These are phyloP conservation scores for Aspergillus fumigatus DNA, from an alignment of 2,329 filamentous ascomycete genomes.

Conservation along the genomic window DNA sequence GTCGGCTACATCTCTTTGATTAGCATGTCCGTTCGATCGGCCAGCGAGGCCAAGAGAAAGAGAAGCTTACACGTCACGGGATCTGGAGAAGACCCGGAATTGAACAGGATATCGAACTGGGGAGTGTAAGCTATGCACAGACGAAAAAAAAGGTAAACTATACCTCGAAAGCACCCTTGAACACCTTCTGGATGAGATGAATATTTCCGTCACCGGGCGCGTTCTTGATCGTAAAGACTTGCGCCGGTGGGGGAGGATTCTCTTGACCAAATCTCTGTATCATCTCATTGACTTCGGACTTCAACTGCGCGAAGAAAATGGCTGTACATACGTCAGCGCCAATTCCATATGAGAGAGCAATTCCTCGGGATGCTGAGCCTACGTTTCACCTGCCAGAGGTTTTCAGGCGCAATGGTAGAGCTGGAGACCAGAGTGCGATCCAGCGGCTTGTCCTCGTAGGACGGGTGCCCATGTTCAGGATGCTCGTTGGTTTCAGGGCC, in stretches of 20 bases:
- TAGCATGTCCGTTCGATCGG: background rate
- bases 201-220: conserved; percentile 61
- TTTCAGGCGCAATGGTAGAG: conserved; percentile 59
- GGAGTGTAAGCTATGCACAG: conserved; percentile 9
- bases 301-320: conserved; percentile 60
- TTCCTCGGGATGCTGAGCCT: conserved; percentile 21
- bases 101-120: conserved; percentile 85
- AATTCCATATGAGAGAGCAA: background rate
- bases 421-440: conserved; percentile 74
- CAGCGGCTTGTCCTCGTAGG: conserved; percentile 64
- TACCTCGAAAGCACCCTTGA: conserved; percentile 75
- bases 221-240: conserved; percentile 75
- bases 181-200: conserved; percentile 87
- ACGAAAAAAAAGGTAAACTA: background rate
- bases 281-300: conserved; percentile 58
- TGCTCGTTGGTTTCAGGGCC: conserved; percentile 60
- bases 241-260: conserved; percentile 73
- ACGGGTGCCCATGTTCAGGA: conserved; percentile 56
- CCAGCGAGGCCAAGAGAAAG: background rate
- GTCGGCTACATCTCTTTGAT: conserved; percentile 40
- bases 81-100: conserved; percentile 63
- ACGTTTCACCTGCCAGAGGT: conserved; percentile 79
- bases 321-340: conserved; percentile 27
- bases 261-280: conserved; percentile 58
- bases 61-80: conserved; percentile 47